phyloP scores from a whole-genome alignment of 1,284 basidiomycete genomes.

The Hemileia vastatrix region DNA sequence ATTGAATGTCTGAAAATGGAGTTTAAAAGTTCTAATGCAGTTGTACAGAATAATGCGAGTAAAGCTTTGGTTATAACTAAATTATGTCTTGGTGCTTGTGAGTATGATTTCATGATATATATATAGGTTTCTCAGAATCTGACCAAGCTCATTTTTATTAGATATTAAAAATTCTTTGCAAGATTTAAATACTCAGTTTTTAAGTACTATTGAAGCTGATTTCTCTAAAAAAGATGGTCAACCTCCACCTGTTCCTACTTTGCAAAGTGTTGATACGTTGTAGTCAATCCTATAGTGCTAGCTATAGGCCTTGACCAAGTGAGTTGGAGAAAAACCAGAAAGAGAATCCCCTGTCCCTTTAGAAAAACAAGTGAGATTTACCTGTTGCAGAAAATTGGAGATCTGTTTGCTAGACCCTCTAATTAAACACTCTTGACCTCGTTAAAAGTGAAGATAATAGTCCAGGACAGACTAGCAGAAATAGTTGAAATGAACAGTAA shows the following conservation, averaged over 20 bases:
- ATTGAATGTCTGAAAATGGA: constrained; percentile 84
- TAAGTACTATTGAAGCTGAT: constrained; percentile 80
- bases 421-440: too few relatives aligned
- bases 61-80: constrained; percentile 84
- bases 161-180: constrained; percentile 85
- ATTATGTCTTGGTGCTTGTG: constrained; percentile 79
- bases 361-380: too few relatives aligned
- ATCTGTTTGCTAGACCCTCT: too few relatives aligned
- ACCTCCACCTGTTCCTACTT: constrained; percentile 66
- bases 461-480: too few relatives aligned
- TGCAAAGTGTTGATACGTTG: constrained; percentile 66
- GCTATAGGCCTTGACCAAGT: too few relatives aligned
- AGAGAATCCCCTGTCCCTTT: too few relatives aligned
- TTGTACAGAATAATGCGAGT: constrained; percentile 89
- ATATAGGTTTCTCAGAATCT: background rate
- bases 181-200: constrained; percentile 85
- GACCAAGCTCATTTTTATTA: constrained; percentile 36
- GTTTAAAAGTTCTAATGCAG: constrained; percentile 86
- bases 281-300: too few relatives aligned
- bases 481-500: too few relatives aligned
- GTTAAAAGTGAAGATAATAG: too few relatives aligned
- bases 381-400: too few relatives aligned
- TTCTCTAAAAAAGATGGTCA: constrained; percentile 84
- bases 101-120: constrained; percentile 37
- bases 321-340: too few relatives aligned